Base-by-base conservation (phyloP, 495 filamentous ascomycete species). In the Aspergillus carlsbadensis region DNA sequence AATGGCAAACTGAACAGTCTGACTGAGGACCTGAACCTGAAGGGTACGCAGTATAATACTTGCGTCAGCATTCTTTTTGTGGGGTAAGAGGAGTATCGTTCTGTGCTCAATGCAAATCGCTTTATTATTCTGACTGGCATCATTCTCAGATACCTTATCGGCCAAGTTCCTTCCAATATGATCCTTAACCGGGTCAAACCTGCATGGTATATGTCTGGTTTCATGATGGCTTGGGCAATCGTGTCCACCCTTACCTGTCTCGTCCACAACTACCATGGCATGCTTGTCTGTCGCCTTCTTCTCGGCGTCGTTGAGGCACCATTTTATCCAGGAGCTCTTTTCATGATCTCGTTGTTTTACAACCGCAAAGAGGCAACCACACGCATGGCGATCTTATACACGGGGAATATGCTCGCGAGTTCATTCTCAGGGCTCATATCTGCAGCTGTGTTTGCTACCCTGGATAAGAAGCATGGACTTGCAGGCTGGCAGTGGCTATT, bases 41-140 rank as follows among this genome's bases (percentile, higher is more conserved):
- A 65, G 8, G 72, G 71, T 17, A 68, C 69, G 13, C 64, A 82
- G 57, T 82, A 79, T 60, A 77, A 86, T 58, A 73, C 80, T 6
- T 77, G 74, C 41, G 78, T 80, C 31, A 80, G 76, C 59, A 81
- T 84, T 63, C 66, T 84, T 17, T 84, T 84, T 56, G 80, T 83
- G 21, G 80, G 79, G 18, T 80, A 76, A 52, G 77, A 52, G 29
- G 11, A 47, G 15, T 26, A 47, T n/a, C 26, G 2, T 18, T 20
- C 6, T 4, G 10, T 47, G 61, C 24, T 21, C 65, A 48, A 35
- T 7, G 6, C 18, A 5, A 17, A 37, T 13, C 11, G 35, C 10
- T n/a, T n/a, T n/a, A n/a, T n/a, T n/a, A 54, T 41, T 34, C 43
- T 47, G 40, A n/a, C 46, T 13, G 24, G 20, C 54, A 18, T 7